These are phyloP conservation scores for Tulasnella sp. DNA, from an alignment of 768 basidiomycete genomes.

Conservation along the genomic window DNA sequence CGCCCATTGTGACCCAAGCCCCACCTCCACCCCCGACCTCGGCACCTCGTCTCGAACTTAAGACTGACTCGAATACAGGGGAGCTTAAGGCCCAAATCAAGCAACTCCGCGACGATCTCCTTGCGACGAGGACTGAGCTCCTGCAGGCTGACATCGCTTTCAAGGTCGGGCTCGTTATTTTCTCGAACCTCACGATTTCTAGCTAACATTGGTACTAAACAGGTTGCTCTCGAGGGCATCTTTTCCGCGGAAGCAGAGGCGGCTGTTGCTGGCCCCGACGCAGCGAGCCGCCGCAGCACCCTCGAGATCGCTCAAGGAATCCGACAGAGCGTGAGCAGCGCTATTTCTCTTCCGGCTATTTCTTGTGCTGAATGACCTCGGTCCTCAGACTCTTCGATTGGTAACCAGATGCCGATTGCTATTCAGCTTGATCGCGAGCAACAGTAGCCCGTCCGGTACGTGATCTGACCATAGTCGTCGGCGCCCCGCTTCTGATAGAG, in stretches of 20 bases:
- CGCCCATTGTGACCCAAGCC: not conserved
- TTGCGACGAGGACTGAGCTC: not conserved
- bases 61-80: not conserved
- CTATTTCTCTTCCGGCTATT: not conserved
- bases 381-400: not conserved
- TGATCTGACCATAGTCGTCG: not conserved
- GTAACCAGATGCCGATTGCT: not conserved
- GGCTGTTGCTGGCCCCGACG: not conserved
- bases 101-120: not conserved
- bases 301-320: not conserved
- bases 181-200: not conserved
- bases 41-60: not conserved
- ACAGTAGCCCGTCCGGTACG: not conserved
- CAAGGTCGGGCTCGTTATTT: not conserved
- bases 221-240: not conserved
- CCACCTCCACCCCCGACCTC: not conserved
- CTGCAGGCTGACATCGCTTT: not conserved
- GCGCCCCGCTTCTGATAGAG: not conserved
- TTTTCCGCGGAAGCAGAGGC: not conserved
- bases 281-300: not conserved
- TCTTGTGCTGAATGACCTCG: not conserved
- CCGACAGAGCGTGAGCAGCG: not conserved
- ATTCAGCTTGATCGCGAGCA: not conserved
- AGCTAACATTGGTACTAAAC: not conserved
- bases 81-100: not conserved